Evolutionary conservation across 73 alveolate genomes (phyloP).

Genomic region (Symbiodinium natans): DNA sequence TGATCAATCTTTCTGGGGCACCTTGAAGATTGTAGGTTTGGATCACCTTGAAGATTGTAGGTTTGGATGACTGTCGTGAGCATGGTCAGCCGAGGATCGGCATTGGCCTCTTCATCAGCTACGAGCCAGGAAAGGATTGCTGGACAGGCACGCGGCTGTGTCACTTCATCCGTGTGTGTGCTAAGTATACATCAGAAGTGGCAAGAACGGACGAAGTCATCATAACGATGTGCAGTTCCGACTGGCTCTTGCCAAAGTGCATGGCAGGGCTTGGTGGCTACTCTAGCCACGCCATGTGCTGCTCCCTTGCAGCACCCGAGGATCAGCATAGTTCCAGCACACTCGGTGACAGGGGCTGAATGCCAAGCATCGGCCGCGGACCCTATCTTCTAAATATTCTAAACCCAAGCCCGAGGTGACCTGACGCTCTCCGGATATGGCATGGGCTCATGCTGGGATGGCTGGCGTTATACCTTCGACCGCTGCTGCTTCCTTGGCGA

Average conservation of each 20-base stretch:
- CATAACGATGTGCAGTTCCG: too few relatives aligned
- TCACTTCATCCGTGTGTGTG: too few relatives aligned
- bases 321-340: too few relatives aligned
- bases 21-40: background rate
- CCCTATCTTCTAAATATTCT: too few relatives aligned
- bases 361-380: too few relatives aligned
- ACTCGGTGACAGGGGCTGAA: too few relatives aligned
- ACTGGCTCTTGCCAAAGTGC: too few relatives aligned
- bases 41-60: too few relatives aligned
- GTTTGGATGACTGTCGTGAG: too few relatives aligned
- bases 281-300: background rate
- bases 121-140: conserved; percentile 85
- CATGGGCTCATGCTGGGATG: conserved; percentile 66
- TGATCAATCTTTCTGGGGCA: too few relatives aligned
- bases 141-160: conserved; percentile 92
- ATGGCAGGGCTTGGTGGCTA: background rate
- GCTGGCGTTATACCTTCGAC: conserved; percentile 67
- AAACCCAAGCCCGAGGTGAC: background rate
- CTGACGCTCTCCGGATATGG: background rate
- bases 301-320: background rate
- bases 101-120: conserved; percentile 62
- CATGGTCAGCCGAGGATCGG: conserved; percentile 18
- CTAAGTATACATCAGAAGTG: too few relatives aligned
- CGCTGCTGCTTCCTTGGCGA: conserved; percentile 91
- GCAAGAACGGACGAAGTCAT: too few relatives aligned